phyloP scores from a whole-genome alignment of 2,329 filamentous ascomycete genomes.

The Pseudogymnoascus sp. region DNA sequence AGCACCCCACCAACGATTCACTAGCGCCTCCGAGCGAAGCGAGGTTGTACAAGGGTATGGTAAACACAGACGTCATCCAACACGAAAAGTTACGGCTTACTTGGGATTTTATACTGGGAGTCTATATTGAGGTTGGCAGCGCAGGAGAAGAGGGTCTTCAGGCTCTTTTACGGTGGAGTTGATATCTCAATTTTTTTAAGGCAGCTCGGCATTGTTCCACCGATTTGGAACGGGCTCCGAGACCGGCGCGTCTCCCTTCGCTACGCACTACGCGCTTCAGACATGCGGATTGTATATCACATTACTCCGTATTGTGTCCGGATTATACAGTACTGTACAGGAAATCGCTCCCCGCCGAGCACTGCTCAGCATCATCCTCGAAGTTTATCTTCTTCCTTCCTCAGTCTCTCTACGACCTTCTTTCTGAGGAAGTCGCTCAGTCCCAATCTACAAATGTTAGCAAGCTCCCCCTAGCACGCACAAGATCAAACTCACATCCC shows the following conservation, averaged over 20 bases:
- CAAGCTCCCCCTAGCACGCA: conserved; percentile 6
- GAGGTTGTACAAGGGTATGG: background rate
- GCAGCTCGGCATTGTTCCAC: background rate
- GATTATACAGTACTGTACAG: background rate
- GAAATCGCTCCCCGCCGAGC: background rate
- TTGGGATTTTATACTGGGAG: background rate
- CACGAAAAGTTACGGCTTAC: background rate
- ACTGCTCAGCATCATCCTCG: background rate
- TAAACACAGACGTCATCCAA: conserved; percentile 5
- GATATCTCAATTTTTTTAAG: background rate
- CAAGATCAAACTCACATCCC: conserved; percentile 51
- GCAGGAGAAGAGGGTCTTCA: background rate
- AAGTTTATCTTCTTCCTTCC: conserved; percentile 40
- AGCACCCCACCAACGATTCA: conserved; percentile 5
- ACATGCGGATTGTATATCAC: background rate
- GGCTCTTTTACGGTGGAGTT: background rate
- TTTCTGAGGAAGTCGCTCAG: conserved; percentile 47
- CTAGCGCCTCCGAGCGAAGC: conserved; percentile 7
- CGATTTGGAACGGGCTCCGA: background rate
- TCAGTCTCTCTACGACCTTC: conserved; percentile 47
- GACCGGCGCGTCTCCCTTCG: background rate
- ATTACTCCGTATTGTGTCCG: background rate
- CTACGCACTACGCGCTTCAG: background rate
- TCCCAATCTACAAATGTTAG: conserved; percentile 39
- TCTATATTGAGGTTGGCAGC: background rate